Evolutionary conservation across 208 protist species (phyloP), one percentile per base, ranked within the genome.

Genomic region (Strigomonas culicis): DNA sequence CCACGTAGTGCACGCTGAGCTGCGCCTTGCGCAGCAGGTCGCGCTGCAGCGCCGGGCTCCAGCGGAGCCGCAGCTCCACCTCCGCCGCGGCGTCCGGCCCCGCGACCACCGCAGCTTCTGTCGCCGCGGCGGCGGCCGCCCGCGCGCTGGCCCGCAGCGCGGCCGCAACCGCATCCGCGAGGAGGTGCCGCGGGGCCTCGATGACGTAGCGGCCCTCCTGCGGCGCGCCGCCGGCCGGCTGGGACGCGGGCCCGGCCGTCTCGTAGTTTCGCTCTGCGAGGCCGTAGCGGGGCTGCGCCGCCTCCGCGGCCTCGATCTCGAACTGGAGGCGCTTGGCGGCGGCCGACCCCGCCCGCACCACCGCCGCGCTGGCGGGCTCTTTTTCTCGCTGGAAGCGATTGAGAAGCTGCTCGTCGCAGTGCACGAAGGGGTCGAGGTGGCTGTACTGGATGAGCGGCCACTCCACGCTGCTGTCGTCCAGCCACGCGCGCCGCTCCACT

Each of bases 401-500:
- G 17, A 51, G 22, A 4, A 51, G 22, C 17, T 3, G 7, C 17
- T 51, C 46, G 17, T 51, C 46, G 17, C 46, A 51, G 22, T 21
- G 28, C 1, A 84, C 84, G 41, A 94, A 78, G 0, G 88, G 88
- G 70, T 94, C 84, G 24, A 94, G 68, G 61, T 94, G 80, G 2
- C 73, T 68, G 59, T 85, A 77, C 25, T 77, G 80, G 58, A 58
- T 17, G 6, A 58, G 24, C 17, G 24, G 22, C 52, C 52, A 58
- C 52, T 58, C 52, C 30, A 58, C 25, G 24, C 10, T 21, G 4
- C 24, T 7, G 3, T 58, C 17, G 31, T 21, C 21, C 3, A 58
- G 6, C 27, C 13, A 36, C 21, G 7, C 52, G 13, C 7, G 13
- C 7, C 7, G 6, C 11, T 34, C 4, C 6, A 21, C 25, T 31